Percentiles rank a stretch among this genome's conserved stretches.
phyloP scores from a whole-genome alignment of 2,329 filamentous ascomycete genomes.

The Microcyclospora tardicrescens region DNA sequence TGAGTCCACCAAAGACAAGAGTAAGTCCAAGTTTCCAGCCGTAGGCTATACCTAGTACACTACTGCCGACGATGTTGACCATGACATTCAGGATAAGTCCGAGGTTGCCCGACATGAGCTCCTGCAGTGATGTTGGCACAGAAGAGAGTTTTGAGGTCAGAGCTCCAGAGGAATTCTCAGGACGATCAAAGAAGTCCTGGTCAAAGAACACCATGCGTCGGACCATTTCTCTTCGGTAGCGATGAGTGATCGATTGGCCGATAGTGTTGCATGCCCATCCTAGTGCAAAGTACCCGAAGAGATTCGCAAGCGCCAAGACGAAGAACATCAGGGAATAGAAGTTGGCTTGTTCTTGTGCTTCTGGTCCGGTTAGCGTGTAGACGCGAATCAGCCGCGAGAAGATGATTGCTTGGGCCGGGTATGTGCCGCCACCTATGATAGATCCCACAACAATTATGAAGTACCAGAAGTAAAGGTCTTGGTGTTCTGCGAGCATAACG shows the following conservation, averaged over 20 bases:
- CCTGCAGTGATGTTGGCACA: slow-evolving; percentile 38
- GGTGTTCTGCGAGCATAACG: slow-evolving; percentile 26
- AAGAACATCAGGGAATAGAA: slow-evolving; percentile 47
- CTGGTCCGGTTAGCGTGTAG: slow-evolving; percentile 29
- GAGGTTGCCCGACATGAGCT: slow-evolving; percentile 36
- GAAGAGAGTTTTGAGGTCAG: slow-evolving; percentile 36
- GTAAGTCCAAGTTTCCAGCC: slow-evolving; percentile 27
- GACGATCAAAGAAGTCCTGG: slow-evolving; percentile 27
- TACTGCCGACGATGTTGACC: slow-evolving; percentile 20
- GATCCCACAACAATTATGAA: slow-evolving; percentile 24
- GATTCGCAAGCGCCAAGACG: slow-evolving; percentile 37
- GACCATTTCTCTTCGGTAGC: slow-evolving; percentile 24
- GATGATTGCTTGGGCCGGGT: slow-evolving; percentile 36
- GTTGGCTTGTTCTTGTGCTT: slow-evolving; percentile 30
- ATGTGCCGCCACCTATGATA: slow-evolving; percentile 28
- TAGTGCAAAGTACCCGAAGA: slow-evolving; percentile 31
- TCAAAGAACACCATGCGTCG: slow-evolving; percentile 17
- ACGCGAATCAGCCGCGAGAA: slow-evolving; percentile 38
- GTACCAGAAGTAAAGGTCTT: slow-evolving; percentile 27
- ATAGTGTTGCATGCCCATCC: slow-evolving; percentile 32
- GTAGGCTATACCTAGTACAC: slow-evolving; percentile 20
- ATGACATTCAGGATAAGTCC: slow-evolving; percentile 23
- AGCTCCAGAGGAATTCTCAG: slow-evolving; percentile 37
- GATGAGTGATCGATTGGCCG: slow-evolving; percentile 14
- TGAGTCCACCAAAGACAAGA: slow-evolving; percentile 21